phyloP scores from a whole-genome alignment of 192 early-diverging fungal genomes.

The Coemansia reversa region DNA sequence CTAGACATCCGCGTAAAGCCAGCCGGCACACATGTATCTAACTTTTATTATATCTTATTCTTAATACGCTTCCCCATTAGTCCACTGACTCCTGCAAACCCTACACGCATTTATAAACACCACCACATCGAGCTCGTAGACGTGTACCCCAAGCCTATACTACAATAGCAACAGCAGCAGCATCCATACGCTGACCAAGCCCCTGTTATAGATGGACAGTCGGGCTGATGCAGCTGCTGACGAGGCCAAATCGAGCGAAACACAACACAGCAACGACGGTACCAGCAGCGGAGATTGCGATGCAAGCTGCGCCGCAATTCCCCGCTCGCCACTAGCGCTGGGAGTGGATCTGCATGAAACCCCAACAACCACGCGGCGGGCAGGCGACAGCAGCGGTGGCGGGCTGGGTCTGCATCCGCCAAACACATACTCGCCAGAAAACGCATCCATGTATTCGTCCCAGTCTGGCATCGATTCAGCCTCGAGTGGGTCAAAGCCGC shows the following conservation, averaged over 20 bases:
- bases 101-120: neutral
- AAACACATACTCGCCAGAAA: constrained; percentile 34
- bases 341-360: constrained; percentile 13
- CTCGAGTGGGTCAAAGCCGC: constrained; percentile 42
- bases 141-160: neutral
- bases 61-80: neutral
- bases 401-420: constrained; percentile 40
- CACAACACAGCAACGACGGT: neutral
- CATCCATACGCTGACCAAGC: neutral
- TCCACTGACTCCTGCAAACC: neutral
- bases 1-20: neutral
- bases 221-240: neutral
- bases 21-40: neutral
- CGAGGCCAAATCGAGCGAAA: neutral
- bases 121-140: neutral
- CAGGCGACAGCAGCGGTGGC: constrained; percentile 19
- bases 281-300: constrained; percentile 1
- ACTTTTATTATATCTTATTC: neutral
- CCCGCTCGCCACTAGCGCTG: neutral
- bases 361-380: constrained; percentile 29
- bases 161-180: neutral
- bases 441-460: constrained; percentile 36
- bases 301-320: constrained; percentile 5
- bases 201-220: neutral
- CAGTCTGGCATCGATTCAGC: constrained; percentile 30